Evolutionary conservation across 208 protist species (phyloP).

Genomic region (Lotmaria passim): DNA sequence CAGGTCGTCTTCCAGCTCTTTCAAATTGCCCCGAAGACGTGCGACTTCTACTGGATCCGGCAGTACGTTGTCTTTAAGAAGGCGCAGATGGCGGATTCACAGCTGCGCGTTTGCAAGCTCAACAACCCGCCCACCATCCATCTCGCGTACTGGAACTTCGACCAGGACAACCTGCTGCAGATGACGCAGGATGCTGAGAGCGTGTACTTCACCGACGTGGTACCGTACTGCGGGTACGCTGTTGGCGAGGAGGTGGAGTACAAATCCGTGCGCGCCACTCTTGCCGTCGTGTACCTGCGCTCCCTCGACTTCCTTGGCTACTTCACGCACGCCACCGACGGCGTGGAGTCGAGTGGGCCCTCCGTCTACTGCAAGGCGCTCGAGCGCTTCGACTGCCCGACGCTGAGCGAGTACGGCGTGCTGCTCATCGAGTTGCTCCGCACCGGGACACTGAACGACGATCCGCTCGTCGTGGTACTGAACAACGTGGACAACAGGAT

Average conservation of each 20-base stretch:
- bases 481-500: conserved; percentile 23
- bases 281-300: conserved; percentile 71
- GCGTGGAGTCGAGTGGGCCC: conserved; percentile 53
- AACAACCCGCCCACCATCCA: conserved; percentile 58
- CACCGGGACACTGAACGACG: conserved; percentile 59
- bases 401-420: conserved; percentile 83
- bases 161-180: conserved; percentile 23
- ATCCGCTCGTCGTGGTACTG: conserved; percentile 48
- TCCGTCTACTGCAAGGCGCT: conserved; percentile 73
- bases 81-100: conserved; percentile 25
- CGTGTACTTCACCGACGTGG: conserved; percentile 69
- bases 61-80: conserved; percentile 60
- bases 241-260: conserved; percentile 28
- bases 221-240: conserved; percentile 50
- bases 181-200: conserved; percentile 21
- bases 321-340: conserved; percentile 78
- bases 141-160: conserved; percentile 66
- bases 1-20: conserved; percentile 80
- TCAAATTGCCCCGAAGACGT: conserved; percentile 22
- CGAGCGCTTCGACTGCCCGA: conserved; percentile 59
- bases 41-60: conserved; percentile 59
- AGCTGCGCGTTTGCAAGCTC: conserved; percentile 47
- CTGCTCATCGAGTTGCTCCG: conserved; percentile 88
- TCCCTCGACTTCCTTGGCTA: conserved; percentile 92
- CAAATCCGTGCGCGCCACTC: conserved; percentile 48